These are phyloP conservation scores for Antrodiella citrinella DNA, from an alignment of 768 basidiomycete species.

Conservation along the genomic window DNA sequence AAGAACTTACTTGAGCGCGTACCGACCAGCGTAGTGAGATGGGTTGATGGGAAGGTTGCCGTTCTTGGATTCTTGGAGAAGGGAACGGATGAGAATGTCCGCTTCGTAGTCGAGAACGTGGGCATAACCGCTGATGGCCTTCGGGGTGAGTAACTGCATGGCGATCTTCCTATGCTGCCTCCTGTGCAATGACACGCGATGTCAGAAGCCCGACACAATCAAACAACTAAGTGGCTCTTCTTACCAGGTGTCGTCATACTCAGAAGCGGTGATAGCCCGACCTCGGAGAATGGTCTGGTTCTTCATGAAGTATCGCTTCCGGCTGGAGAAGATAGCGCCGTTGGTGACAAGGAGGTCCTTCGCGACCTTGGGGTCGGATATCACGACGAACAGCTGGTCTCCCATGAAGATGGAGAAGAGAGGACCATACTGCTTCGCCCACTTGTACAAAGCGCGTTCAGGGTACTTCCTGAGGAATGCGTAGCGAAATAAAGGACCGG, in stretches of 20 bases:
- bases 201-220: not conserved
- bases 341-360: slow-evolving; percentile 38
- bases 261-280: slow-evolving; percentile 36
- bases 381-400: slow-evolving; percentile 37
- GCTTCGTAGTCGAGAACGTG: slow-evolving; percentile 33
- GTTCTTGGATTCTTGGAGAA: slow-evolving; percentile 26
- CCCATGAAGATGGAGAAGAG: slow-evolving; percentile 40
- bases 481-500: slow-evolving; percentile 21
- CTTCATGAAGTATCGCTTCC: slow-evolving; percentile 40
- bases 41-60: slow-evolving; percentile 31
- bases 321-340: slow-evolving; percentile 36
- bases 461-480: slow-evolving; percentile 34
- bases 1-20: slow-evolving; percentile 17
- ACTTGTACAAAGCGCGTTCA: slow-evolving; percentile 33
- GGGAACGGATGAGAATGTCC: slow-evolving; percentile 27
- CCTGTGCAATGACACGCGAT: slow-evolving; percentile 15
- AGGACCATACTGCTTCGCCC: slow-evolving; percentile 36
- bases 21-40: slow-evolving; percentile 31
- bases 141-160: slow-evolving; percentile 22
- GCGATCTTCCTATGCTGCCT: slow-evolving; percentile 36
- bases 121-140: slow-evolving; percentile 29
- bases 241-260: slow-evolving; percentile 36
- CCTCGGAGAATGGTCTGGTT: slow-evolving; percentile 35
- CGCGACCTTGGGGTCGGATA: slow-evolving; percentile 36
- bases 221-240: not conserved